Evolutionary conservation across 1,284 basidiomycete genomes (phyloP).

Genomic region (Irpex sp.): DNA sequence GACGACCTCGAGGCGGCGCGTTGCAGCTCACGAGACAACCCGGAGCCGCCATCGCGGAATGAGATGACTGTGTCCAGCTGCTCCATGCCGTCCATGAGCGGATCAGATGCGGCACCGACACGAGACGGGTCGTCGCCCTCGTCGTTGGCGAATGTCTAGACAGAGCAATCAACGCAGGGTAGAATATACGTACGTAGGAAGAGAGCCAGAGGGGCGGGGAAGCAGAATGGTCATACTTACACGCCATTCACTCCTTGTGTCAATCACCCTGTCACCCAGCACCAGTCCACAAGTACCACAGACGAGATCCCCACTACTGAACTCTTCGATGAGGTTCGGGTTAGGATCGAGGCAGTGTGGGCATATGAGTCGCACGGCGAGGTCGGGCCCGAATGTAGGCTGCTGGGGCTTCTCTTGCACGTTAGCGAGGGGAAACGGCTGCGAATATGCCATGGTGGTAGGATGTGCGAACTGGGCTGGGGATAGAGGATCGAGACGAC

Average conservation of each 20-base stretch:
- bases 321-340: constrained; percentile 95
- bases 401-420: constrained; percentile 41
- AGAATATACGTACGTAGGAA: constrained; percentile 9
- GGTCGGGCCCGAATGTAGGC: constrained; percentile 70
- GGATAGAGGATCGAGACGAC: constrained; percentile 6
- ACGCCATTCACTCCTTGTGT: constrained; percentile 97
- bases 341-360: constrained; percentile 92
- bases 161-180: constrained; percentile 7
- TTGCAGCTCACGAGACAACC: constrained; percentile 88
- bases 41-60: constrained; percentile 91
- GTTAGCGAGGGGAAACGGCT: constrained; percentile 70
- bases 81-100: constrained; percentile 90
- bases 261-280: constrained; percentile 93
- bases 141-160: constrained; percentile 96
- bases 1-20: constrained; percentile 81
- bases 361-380: constrained; percentile 88
- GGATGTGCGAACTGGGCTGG: constrained; percentile 20
- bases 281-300: constrained; percentile 96
- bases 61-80: constrained; percentile 93
- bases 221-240: constrained; percentile 47
- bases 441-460: constrained; percentile 42
- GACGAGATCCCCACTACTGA: constrained; percentile 95
- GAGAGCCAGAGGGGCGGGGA: constrained; percentile 10
- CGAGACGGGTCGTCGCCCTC: constrained; percentile 99
- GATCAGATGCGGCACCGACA: constrained; percentile 95